Percentiles rank a stretch among this genome's conserved stretches.
Evolutionary conservation across 176 grass and related monocot genomes (phyloP).

Genomic region (Cenchrus purpureus): DNA sequence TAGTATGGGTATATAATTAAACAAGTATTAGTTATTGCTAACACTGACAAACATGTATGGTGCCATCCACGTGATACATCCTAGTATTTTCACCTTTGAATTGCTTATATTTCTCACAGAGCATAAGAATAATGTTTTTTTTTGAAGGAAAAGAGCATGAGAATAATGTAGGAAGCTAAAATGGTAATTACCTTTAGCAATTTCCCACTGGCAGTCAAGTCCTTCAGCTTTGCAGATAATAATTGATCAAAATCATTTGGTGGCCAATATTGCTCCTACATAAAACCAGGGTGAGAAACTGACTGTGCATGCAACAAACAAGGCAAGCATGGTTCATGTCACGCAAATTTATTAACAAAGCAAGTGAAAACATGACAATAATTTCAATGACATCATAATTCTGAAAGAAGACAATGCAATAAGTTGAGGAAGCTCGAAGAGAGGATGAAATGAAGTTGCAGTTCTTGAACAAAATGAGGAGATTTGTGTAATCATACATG

Average conservation of each 20-base stretch:
- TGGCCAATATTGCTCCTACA: slow-evolving; percentile 81
- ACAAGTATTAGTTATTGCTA: slow-evolving; percentile 4
- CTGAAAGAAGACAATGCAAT: slow-evolving; percentile 12
- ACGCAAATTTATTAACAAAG: neutral
- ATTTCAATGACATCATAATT: slow-evolving; percentile 15
- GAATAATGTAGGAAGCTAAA: neutral
- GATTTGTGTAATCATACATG: neutral
- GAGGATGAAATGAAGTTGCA: neutral
- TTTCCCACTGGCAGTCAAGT: slow-evolving; percentile 69
- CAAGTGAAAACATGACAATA: neutral
- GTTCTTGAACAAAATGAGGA: slow-evolving; percentile 8
- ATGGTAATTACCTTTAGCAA: slow-evolving; percentile 68
- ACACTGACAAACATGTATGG: slow-evolving; percentile 33
- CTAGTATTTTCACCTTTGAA: slow-evolving; percentile 20
- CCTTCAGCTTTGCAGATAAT: slow-evolving; percentile 75
- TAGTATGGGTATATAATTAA: neutral
- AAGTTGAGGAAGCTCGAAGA: slow-evolving; percentile 8
- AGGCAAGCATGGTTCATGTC: neutral
- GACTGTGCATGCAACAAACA: slow-evolving; percentile 17
- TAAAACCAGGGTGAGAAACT: slow-evolving; percentile 41
- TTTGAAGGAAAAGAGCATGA: neutral
- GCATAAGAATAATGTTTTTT: slow-evolving; percentile 10
- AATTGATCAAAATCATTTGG: slow-evolving; percentile 80
- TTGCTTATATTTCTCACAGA: neutral
- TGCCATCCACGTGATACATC: neutral